Conservation (phyloP, 768 basidiomycete genomes). For the Obba rivulosa region DNA sequence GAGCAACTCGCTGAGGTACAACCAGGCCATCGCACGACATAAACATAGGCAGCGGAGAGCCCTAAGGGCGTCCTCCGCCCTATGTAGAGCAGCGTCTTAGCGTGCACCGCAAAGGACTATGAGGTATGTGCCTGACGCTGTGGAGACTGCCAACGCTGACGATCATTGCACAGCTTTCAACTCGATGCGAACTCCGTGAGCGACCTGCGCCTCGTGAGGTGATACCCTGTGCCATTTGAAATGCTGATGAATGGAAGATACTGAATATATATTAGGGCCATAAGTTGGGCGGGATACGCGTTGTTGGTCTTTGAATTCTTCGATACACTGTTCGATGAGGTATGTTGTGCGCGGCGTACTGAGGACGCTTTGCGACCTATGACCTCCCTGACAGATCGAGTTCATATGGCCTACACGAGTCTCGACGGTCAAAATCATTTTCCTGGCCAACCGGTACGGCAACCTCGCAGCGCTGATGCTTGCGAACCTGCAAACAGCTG, state of each 20-base stretch:
- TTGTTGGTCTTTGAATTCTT: slow-evolving; percentile 9
- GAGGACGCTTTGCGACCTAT: too few species aligned
- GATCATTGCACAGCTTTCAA: slow-evolving; percentile 1
- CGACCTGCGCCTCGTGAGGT: slow-evolving; percentile 6
- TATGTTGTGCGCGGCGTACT: not conserved
- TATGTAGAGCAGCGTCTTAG: too few species aligned
- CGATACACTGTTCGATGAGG: slow-evolving; percentile 7
- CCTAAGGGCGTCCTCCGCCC: too few species aligned
- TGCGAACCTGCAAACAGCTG: slow-evolving; percentile 3
- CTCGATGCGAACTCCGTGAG: slow-evolving; percentile 5
- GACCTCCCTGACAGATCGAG: slow-evolving; percentile 5
- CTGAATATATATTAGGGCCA: not conserved
- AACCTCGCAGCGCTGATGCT: slow-evolving; percentile 4
- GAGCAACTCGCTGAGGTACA: too few species aligned
- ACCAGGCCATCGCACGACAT: too few species aligned
- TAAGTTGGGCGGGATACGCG: slow-evolving; percentile 6
- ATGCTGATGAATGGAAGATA: not conserved
- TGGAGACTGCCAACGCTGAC: too few species aligned
- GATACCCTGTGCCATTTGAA: not conserved
- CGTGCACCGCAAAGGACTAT: too few species aligned
- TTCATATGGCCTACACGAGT: slow-evolving; percentile 13
- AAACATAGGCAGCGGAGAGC: too few species aligned
- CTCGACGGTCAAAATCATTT: slow-evolving; percentile 12
- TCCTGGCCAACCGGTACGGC: slow-evolving; percentile 13
- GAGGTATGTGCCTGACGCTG: too few species aligned